Conservation (phyloP, 192 early-diverging fungal species). For the Coemansia umbellata region DNA sequence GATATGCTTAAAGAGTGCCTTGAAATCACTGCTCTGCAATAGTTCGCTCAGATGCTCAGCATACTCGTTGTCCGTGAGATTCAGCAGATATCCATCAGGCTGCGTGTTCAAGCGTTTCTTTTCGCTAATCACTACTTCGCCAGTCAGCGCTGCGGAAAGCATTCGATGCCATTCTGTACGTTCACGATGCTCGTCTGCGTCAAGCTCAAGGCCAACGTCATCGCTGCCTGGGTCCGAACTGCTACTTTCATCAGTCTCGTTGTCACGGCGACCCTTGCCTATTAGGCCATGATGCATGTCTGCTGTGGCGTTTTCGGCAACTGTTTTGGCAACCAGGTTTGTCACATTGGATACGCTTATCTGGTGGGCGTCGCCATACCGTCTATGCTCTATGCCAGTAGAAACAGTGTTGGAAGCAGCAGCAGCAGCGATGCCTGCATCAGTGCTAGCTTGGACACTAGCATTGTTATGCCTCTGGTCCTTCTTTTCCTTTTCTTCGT, state of each 20-base stretch:
- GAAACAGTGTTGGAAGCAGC: no score
- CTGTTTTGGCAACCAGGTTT: neutral
- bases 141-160: slow-evolving; percentile 73
- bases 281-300: neutral
- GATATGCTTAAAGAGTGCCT: slow-evolving; percentile 46
- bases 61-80: slow-evolving; percentile 26
- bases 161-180: slow-evolving; percentile 83
- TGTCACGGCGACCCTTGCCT: neutral
- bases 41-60: slow-evolving; percentile 22
- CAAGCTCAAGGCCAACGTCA: slow-evolving; percentile 7
- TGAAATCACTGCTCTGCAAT: slow-evolving; percentile 31
- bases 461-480: neutral
- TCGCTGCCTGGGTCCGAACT: neutral
- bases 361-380: neutral
- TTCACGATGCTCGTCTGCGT: slow-evolving; percentile 56
- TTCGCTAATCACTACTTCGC: slow-evolving; percentile 82
- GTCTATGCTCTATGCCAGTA: neutral
- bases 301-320: neutral
- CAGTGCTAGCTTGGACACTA: no score
- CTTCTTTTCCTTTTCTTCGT: neutral
- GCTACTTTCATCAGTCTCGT: neutral
- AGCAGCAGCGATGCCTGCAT: no score
- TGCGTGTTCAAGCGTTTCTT: slow-evolving; percentile 61
- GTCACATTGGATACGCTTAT: neutral
- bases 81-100: slow-evolving; percentile 17